phyloP scores from a whole-genome alignment of 2,329 filamentous ascomycete genomes.

The Colletotrichum cereale region DNA sequence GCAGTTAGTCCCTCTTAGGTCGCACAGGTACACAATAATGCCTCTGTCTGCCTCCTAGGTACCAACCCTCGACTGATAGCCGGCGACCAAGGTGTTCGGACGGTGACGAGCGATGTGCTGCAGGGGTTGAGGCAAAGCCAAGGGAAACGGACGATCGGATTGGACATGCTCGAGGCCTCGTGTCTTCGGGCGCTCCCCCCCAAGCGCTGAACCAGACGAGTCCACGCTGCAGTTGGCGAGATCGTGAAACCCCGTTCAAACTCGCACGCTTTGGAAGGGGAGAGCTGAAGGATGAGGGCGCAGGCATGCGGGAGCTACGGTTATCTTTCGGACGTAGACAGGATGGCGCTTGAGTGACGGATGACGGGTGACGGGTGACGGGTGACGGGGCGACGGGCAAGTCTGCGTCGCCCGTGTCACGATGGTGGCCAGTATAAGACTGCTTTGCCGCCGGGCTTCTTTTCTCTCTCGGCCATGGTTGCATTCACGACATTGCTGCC shows the following conservation, averaged over 20 bases:
- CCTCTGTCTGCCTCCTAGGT: too few species aligned
- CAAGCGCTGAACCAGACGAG: constrained; percentile 20
- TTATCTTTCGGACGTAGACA: constrained; percentile 7
- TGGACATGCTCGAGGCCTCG: constrained; percentile 4
- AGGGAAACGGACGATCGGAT: constrained; percentile 6
- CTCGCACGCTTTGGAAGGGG: constrained; percentile 27
- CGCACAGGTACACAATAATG: too few species aligned
- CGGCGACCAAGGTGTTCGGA: constrained; percentile 37
- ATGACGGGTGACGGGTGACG: constrained; percentile 10
- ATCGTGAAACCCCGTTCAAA: constrained; percentile 40
- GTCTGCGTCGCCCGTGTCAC: not conserved
- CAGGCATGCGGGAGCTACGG: not conserved
- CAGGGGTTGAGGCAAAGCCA: constrained; percentile 10
- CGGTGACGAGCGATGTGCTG: constrained; percentile 23
- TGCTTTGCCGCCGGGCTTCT: not conserved
- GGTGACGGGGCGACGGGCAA: not conserved
- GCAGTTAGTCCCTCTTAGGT: too few species aligned
- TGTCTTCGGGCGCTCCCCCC: not conserved
- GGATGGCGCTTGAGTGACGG: constrained; percentile 34
- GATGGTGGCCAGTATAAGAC: constrained; percentile 33
- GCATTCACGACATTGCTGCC: constrained; percentile 4
- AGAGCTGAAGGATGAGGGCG: not conserved
- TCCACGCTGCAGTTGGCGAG: constrained; percentile 25
- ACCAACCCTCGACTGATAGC: too few species aligned
- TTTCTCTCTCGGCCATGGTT: not conserved